Conservation (phyloP, 176 grass and related monocot species). For the Luzula sylvatica region DNA sequence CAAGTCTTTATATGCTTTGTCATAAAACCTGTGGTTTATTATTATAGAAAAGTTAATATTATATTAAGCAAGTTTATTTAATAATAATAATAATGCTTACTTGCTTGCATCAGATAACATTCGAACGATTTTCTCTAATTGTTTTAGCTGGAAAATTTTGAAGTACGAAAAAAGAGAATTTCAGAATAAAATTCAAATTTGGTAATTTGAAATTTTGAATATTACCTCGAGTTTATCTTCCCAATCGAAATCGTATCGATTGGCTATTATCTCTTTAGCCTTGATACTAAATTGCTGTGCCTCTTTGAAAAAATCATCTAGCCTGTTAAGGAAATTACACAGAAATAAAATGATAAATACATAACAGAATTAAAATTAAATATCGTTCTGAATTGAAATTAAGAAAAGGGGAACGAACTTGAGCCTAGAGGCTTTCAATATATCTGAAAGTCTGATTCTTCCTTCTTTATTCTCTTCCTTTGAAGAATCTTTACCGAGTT, state of each 20-base stretch:
- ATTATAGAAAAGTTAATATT: background rate
- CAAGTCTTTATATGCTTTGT: constrained; percentile 60
- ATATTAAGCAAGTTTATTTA: background rate
- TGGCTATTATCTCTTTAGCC: constrained; percentile 27
- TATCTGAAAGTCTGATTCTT: constrained; percentile 35
- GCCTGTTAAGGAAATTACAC: constrained; percentile 32
- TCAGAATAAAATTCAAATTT: constrained; percentile 3
- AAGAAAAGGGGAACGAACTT: constrained; percentile 35
- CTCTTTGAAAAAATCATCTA: constrained; percentile 66
- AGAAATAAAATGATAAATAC: background rate
- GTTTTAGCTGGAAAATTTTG: constrained; percentile 55
- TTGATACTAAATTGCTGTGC: constrained; percentile 49
- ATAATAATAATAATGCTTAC: constrained; percentile 25
- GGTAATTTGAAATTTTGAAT: background rate
- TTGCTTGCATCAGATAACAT: constrained; percentile 63
- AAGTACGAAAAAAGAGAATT: constrained; percentile 8
- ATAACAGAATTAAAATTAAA: no score
- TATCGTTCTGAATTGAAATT: background rate
- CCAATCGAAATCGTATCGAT: constrained; percentile 56
- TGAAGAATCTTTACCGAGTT: constrained; percentile 28
- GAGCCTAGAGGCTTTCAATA: constrained; percentile 50
- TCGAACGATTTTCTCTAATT: constrained; percentile 41
- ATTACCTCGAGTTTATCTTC: constrained; percentile 57
- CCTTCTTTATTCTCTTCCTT: constrained; percentile 31
- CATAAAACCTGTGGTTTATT: constrained; percentile 62